Base-by-base conservation (phyloP, 2,329 filamentous ascomycete species). In the Stagonosporopsis vannaccii region DNA sequence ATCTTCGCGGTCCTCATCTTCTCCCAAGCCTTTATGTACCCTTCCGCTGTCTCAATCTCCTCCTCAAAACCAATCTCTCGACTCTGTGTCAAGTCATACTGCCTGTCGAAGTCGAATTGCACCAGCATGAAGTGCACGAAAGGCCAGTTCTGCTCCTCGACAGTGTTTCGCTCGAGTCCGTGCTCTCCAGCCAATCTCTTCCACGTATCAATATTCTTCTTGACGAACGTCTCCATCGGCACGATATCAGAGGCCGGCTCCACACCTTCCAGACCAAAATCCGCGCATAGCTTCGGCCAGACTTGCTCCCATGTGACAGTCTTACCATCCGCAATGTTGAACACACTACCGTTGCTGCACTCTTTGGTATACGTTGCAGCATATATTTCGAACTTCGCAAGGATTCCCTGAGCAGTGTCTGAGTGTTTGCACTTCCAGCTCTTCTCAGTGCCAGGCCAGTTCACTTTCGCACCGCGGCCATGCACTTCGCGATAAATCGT, bases 21-120 rank as follows among this genome's bases (percentile, higher is more conserved):
- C 42, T 80, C 79, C 71, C 80, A 81, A 17, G 79, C 75, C 7
- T 54, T 60, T 7, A 77, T 71, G 77, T 79, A 81, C 1, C 77
- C 66, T 45, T 75, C 42, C 33, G 59, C 59, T 6, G 76, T 75
- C n/a, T 59, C 65, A 17, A 76, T 71, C 66, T 80, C 78, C 63
- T 81, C 78, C 1, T 20, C 37, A 25, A 61, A 80, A 78, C n/a
- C 78, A 75, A 6, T 70, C 74, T 20, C 65, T 71, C 62, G 80
- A 78, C 65, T 75, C 73, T 67, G 77, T 77, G 11, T 74, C 76
- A 81, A 78, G 60, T 81, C 78, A 58, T 77, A 77, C 37, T 80
- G 76, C 37, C 79, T 69, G 59, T 81, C 78, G 51, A 78, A 79
- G 58, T 80, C 77, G 56, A 80, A 79, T 48, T 73, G 68, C 9